A percentile compares a stretch with the other conserved stretches of the same genome.
Evolutionary conservation across 2,329 filamentous ascomycete species (phyloP).

Genomic region (Penicillium griseofulvum): DNA sequence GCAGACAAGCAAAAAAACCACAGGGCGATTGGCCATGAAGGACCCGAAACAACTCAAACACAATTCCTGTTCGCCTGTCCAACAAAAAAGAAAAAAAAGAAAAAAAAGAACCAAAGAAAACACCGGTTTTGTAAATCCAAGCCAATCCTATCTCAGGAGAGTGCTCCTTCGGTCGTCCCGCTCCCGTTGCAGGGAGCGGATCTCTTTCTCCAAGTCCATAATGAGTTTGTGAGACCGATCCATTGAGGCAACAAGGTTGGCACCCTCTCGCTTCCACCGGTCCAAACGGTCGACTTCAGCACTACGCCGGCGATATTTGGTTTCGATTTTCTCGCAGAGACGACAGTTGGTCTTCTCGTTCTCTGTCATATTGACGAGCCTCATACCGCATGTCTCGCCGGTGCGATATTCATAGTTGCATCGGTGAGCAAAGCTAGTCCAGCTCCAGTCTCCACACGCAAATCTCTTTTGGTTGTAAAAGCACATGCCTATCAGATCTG

Average conservation of each 20-base stretch:
- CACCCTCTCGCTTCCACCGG: slow-evolving; percentile 73
- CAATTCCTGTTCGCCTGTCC: slow-evolving; percentile 14
- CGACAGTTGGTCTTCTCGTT: slow-evolving; percentile 68
- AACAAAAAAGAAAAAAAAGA: slow-evolving; percentile 4
- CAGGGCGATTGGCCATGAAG: slow-evolving; percentile 13
- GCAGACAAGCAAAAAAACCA: slow-evolving; percentile 14
- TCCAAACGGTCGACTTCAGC: slow-evolving; percentile 73
- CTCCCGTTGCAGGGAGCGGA: slow-evolving; percentile 63
- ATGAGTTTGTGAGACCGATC: slow-evolving; percentile 71
- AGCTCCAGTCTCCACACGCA: slow-evolving; percentile 87
- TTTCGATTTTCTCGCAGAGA: slow-evolving; percentile 83
- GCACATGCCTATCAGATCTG: slow-evolving; percentile 66
- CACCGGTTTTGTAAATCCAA: slow-evolving; percentile 9
- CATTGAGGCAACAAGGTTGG: slow-evolving; percentile 58
- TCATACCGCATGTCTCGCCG: slow-evolving; percentile 94
- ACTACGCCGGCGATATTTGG: slow-evolving; percentile 71
- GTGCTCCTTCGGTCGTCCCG: slow-evolving; percentile 40
- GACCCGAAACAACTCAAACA: slow-evolving; percentile 14
- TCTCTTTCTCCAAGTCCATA: slow-evolving; percentile 67
- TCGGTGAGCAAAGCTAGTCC: slow-evolving; percentile 88
- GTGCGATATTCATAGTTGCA: slow-evolving; percentile 94
- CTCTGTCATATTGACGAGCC: slow-evolving; percentile 75
- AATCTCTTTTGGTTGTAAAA: slow-evolving; percentile 91
- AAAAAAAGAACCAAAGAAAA: slow-evolving; percentile 9
- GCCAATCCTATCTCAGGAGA: slow-evolving; percentile 23